Conservation (phyloP, 1,284 basidiomycete genomes). For the Wallemia hederae region DNA sequence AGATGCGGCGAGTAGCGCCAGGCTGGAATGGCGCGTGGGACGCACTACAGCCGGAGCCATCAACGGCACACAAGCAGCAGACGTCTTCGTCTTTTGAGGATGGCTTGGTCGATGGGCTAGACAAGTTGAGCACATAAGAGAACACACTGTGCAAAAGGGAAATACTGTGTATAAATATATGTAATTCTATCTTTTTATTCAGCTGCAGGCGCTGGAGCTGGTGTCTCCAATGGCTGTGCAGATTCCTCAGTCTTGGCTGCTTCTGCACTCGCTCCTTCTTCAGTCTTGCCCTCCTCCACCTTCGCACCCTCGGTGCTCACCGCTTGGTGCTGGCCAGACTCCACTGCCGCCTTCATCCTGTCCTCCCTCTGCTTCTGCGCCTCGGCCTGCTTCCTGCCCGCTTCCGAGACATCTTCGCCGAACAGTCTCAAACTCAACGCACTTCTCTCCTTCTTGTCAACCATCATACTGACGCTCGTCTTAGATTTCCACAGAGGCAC, state of each 20-base stretch:
- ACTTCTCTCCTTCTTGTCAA: conserved; percentile 67
- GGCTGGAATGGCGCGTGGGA: not conserved
- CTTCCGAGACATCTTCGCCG: conserved; percentile 35
- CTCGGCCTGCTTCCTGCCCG: conserved; percentile 14
- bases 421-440: conserved; percentile 53
- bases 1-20: not conserved
- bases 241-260: not conserved
- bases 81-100: not conserved
- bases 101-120: not conserved
- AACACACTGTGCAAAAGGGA: not conserved
- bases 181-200: not conserved
- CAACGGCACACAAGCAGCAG: not conserved
- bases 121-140: not conserved
- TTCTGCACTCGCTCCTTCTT: no score
- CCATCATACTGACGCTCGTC: conserved; percentile 55
- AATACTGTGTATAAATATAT: not conserved
- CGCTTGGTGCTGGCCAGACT: not conserved
- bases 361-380: not conserved
- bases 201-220: not conserved
- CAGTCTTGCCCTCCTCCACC: no score
- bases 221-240: not conserved
- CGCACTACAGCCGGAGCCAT: not conserved
- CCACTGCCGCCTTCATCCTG: not conserved
- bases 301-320: not conserved
- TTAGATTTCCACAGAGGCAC: conserved; percentile 78